These are phyloP conservation scores for Colletotrichum spinosum DNA, from an alignment of 2,329 filamentous ascomycete species.

Conservation along the genomic window DNA sequence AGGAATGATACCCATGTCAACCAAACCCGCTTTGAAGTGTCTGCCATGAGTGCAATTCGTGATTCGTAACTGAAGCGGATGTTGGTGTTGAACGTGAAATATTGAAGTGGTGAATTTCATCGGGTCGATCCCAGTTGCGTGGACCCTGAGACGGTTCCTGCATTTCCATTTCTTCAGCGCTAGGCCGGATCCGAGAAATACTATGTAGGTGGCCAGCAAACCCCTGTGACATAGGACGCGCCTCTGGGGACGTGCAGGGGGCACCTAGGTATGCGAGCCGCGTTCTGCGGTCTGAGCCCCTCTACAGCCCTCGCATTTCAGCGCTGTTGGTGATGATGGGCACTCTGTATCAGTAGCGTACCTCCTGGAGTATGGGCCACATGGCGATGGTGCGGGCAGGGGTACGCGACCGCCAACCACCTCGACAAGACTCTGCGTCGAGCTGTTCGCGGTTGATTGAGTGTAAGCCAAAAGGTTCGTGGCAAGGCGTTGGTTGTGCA, in stretches of 20 bases:
- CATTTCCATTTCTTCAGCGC: conserved; percentile 36
- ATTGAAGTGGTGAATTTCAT: conserved; percentile 6
- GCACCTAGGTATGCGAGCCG: conserved; percentile 23
- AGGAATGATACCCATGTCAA: conserved; percentile 36
- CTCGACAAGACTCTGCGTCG: conserved; percentile 8
- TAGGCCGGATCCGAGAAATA: conserved; percentile 28
- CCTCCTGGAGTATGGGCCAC: conserved; percentile 4
- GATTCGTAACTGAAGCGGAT: neutral
- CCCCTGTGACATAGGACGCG: conserved; percentile 31
- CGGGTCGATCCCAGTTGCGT: conserved; percentile 33
- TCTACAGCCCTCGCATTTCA: neutral
- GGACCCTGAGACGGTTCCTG: conserved; percentile 33
- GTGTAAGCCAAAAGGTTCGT: neutral
- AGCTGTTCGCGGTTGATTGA: conserved; percentile 14
- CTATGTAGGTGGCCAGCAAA: conserved; percentile 15
- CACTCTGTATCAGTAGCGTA: too few species aligned
- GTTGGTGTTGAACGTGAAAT: neutral
- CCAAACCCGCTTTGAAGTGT: conserved; percentile 2
- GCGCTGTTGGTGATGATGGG: too few species aligned
- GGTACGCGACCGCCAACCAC: conserved; percentile 36
- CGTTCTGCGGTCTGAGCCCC: conserved; percentile 10
- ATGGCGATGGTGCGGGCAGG: conserved; percentile 17
- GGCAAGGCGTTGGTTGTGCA: neutral
- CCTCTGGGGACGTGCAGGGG: conserved; percentile 29
- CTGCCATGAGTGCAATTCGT: conserved; percentile 4